Conservation (phyloP, 2,329 filamentous ascomycete species). For the Fusarium irregulare region DNA sequence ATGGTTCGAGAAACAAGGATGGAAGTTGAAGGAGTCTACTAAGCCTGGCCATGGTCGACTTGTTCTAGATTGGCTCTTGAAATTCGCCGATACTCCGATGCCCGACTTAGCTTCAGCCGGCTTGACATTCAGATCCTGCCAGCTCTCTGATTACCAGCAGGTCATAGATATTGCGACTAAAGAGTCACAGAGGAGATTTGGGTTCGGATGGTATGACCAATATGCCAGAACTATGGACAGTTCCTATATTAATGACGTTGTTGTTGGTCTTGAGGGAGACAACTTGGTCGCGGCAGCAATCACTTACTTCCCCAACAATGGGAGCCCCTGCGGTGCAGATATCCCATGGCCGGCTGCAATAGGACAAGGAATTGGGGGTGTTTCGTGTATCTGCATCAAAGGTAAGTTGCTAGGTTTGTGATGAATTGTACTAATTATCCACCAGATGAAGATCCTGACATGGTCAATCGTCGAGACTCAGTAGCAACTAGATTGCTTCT, state of each 20-base stretch:
- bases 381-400: slow-evolving; percentile 69
- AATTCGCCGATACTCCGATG: slow-evolving; percentile 61
- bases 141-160: slow-evolving; percentile 57
- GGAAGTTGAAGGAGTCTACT: slow-evolving; percentile 59
- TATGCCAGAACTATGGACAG: slow-evolving; percentile 64
- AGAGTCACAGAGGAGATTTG: slow-evolving; percentile 59
- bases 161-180: slow-evolving; percentile 63
- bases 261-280: slow-evolving; percentile 63
- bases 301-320: slow-evolving; percentile 62
- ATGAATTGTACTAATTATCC: slow-evolving; percentile 13
- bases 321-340: slow-evolving; percentile 60
- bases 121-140: slow-evolving; percentile 59
- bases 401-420: slow-evolving; percentile 54
- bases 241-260: slow-evolving; percentile 62
- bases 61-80: slow-evolving; percentile 65
- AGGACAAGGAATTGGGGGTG: slow-evolving; percentile 64
- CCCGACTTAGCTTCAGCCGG: slow-evolving; percentile 55
- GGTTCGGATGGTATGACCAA: slow-evolving; percentile 70
- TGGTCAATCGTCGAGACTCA: slow-evolving; percentile 59
- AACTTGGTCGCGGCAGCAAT: slow-evolving; percentile 65
- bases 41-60: slow-evolving; percentile 61
- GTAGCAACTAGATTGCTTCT: slow-evolving; percentile 66
- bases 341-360: slow-evolving; percentile 67
- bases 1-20: slow-evolving; percentile 67
- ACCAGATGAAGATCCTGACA: slow-evolving; percentile 58